phyloP scores from a whole-genome alignment of 23 red algal species.

The Pyropia yezoensis region DNA sequence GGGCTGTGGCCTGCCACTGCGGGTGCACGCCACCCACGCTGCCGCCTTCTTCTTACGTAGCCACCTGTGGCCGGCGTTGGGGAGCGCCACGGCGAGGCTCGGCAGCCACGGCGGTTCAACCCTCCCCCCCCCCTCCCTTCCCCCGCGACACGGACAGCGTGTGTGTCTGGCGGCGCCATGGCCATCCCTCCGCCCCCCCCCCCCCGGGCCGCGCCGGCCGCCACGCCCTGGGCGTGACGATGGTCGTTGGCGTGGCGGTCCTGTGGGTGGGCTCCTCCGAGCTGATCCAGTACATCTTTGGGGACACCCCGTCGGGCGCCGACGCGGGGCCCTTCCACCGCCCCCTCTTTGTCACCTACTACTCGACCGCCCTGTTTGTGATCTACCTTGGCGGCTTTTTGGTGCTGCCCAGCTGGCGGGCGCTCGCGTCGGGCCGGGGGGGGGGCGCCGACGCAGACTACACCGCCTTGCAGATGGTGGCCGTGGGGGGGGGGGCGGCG shows the following conservation, averaged over 20 bases:
- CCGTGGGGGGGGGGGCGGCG: background rate
- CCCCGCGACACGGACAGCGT: too few relatives aligned
- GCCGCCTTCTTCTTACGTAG: too few relatives aligned
- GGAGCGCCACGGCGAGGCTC: too few relatives aligned
- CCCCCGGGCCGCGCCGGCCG: background rate
- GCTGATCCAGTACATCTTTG: slow-evolving; percentile 73
- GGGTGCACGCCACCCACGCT: too few relatives aligned
- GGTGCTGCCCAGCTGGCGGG: slow-evolving; percentile 25
- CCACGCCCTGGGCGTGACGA: slow-evolving; percentile 43
- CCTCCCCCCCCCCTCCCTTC: too few relatives aligned
- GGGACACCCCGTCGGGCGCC: background rate
- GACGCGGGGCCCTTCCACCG: slow-evolving; percentile 14
- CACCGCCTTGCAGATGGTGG: slow-evolving; percentile 1
- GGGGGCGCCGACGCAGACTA: background rate
- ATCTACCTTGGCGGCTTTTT: slow-evolving; percentile 54
- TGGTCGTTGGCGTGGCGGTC: slow-evolving; percentile 61
- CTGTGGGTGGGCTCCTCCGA: slow-evolving; percentile 81
- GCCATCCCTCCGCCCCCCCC: too few relatives aligned
- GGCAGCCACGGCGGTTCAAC: too few relatives aligned
- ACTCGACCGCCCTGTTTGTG: slow-evolving; percentile 60
- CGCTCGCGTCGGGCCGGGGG: background rate
- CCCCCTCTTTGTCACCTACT: slow-evolving; percentile 78
- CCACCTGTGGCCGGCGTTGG: too few relatives aligned
- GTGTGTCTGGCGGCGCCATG: too few relatives aligned
- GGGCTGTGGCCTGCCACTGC: too few relatives aligned